Evolutionary conservation across 768 basidiomycete genomes (phyloP), one percentile per base, ranked within the genome.

Genomic region (Agrocybe chaxingu): DNA sequence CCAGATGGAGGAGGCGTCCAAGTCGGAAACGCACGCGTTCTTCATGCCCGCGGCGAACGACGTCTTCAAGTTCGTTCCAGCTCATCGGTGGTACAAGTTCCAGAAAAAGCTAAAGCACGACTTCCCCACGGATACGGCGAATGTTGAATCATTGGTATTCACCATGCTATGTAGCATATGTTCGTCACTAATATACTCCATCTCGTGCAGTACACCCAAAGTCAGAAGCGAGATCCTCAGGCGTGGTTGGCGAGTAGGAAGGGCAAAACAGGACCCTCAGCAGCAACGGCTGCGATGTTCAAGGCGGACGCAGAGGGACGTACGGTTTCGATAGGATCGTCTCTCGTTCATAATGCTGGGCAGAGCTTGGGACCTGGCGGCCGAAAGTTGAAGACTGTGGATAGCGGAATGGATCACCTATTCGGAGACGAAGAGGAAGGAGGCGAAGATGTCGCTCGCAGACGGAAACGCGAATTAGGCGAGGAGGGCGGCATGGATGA

Each of bases 21-120:
- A 81, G 69, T 76, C 80, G 19, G 81, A 82, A 59, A 87, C 84
- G 7, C 82, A 88, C 56, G 89, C 83, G 5, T 84, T 92, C 69
- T 87, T 94, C 68, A 89, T 92, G 83, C 87, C 89, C 32, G 82
- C 85, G 11, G 83, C 84, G 48, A 83, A 84, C 60, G 83, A 91
- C 51, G 77, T 85, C 35, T 94, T 95, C 76, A 85, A 89, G 62
- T 92, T 94, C 67, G 86, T 95, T 8, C 87, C 91, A 10, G 83
- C 89, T 4, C 82, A 91, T 64, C 78, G 92, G 39, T 94, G 89
- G 89, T 95, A 94, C 76, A 92, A 91, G 67, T 93, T 93, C 64
- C 89, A 89, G 70, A 92, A 91, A 75, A 84, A 84, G 57, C 77
- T 88, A 38, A 86, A 84, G 59, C 83, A 91, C 59, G 78, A 82